Evolutionary conservation across 2,329 filamentous ascomycete species (phyloP).

Genomic region (Colletotrichum sp.): DNA sequence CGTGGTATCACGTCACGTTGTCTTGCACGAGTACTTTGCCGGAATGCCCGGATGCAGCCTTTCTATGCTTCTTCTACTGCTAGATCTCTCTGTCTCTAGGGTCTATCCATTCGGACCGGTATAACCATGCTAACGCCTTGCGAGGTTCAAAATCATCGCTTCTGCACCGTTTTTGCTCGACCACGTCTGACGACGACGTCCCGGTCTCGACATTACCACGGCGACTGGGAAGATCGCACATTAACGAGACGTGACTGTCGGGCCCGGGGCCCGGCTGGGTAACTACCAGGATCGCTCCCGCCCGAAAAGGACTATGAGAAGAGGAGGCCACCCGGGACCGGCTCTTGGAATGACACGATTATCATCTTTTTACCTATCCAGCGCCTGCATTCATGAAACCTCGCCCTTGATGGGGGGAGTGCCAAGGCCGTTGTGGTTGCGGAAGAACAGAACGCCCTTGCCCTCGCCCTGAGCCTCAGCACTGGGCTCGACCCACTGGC

Average conservation of each 20-base stretch:
- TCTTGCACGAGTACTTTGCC: neutral
- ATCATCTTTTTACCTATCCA: neutral
- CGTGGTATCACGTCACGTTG: neutral
- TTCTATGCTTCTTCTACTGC: neutral
- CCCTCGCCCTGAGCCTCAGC: conserved; percentile 80
- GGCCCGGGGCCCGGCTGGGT: neutral
- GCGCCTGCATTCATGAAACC: neutral
- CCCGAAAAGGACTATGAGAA: neutral
- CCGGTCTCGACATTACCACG: neutral
- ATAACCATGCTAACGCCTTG: conserved; percentile 16
- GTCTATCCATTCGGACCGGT: neutral
- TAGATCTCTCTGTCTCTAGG: neutral
- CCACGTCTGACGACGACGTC: neutral
- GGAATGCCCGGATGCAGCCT: conserved; percentile 3
- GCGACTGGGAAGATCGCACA: neutral
- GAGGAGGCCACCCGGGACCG: neutral
- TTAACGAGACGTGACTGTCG: neutral
- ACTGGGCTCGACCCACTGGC: conserved; percentile 97
- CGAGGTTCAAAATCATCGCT: neutral
- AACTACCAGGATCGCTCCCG: neutral
- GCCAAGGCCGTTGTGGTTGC: conserved; percentile 90
- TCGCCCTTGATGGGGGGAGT: conserved; percentile 36
- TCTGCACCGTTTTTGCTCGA: neutral
- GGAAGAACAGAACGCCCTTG: conserved; percentile 90
- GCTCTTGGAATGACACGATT: neutral